Evolutionary conservation across 169 alveolate species (phyloP), one percentile per base, ranked within the genome.

Genomic region (Ichthyophthirius multifiliis): DNA sequence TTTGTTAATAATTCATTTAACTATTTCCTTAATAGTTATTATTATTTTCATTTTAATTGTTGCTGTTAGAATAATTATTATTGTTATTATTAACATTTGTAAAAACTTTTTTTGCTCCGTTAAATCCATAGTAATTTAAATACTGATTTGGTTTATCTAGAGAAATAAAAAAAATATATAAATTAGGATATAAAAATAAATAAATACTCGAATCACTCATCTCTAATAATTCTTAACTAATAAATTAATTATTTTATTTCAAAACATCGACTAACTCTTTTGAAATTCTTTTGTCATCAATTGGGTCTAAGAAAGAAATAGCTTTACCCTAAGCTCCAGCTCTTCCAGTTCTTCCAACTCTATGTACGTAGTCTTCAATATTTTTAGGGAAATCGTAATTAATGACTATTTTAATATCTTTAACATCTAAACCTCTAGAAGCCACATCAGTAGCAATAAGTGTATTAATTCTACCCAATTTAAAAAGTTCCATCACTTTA

Each of bases 391-490:
- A 96, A 83, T 99, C 99, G 89, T 96, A 98, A 94, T 99, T 99
- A 35, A 99, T 94, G 13, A 99, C 99, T 82, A 88, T 95, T 80
- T 94, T 95, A 75, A 97, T 96, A 75, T 97, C 99, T 73, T 98
- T 98, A 47, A 99, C 98, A 86, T 99, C 99, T 64, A 76, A 77
- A 23, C 99, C 99, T 75, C 99, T 95, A 37, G 99, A 94, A 13
- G 99, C 99, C 4, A 99, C 99, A 87, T 99, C 99, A 0, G 99
- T 98, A n/a, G 99, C 99, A 44, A 98, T 97, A 94, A 98, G 90
- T 74, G 98, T 97, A 46, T 98, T 98, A 44, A 94, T 91, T 46
- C 95, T 90, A 43, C 99, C 99, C 32, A 92, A 88, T 90, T 96
- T 97, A 92, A 98, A 98, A 46, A 97, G 98, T 74, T 95, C 95